Base-by-base conservation (phyloP, 225 moss, liverwort and hornwort genomes). In the Polytrichum commune region DNA sequence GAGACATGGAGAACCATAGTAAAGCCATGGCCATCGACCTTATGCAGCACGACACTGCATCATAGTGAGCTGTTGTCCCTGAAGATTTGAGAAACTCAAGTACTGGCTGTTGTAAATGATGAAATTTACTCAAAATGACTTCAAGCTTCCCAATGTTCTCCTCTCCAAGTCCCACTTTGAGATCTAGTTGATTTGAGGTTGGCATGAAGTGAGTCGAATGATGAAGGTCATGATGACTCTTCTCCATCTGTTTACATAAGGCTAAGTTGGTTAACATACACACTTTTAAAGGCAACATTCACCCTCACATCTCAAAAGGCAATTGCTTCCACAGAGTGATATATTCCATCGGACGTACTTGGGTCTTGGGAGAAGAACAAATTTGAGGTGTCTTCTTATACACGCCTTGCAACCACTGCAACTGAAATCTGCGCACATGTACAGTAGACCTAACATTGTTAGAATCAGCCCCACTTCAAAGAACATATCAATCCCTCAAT, bases 1-100 rank as follows among this genome's bases (percentile, higher is more conserved):
- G 73, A 25, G 77, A 86, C 69, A 77, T 28, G 32, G 63, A 29
- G 64, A 8, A 82, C 54, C 82, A 82, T 55, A 86, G 54, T 0
- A 83, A 24, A 65, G 71, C 75, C n/a, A 86, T 18, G 8, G 83
- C 80, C 62, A 68, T 9, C 24, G 73, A 71, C 28, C 73, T 80
- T 46, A 58, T 22, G 22, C 46, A 16, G 46, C 0, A 3, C 1
- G 4, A 46, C 13, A 46, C 46, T 46, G 46, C 16, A 46, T 46
- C 46, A 46, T 13, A 46, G 46, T 46, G 46, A 46, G 0, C 46
- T 46, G 16, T 46, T 46, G 46, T 20, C 33, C 8, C 46, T 20
- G 32, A 10, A 35, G 9, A 66, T 32, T 25, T 66, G 66, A 53
- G 30, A 66, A 35, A 20, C 32, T 20, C 33, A 19, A 23, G 22